phyloP scores from a whole-genome alignment of 2,329 filamentous ascomycete genomes.

The Lachnellula occidentalis region DNA sequence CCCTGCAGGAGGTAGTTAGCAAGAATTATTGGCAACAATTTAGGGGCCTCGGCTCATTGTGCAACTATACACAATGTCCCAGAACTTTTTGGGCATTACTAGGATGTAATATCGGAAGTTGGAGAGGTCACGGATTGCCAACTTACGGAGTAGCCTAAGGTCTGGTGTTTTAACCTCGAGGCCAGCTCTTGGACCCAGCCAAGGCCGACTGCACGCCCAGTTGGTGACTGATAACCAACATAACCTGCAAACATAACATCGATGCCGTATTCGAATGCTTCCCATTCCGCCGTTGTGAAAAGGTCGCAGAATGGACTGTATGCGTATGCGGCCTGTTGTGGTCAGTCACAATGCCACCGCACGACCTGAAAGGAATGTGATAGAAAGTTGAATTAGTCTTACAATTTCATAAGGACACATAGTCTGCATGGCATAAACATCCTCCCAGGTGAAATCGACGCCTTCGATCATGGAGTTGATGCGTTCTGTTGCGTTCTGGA shows the following conservation, averaged over 20 bases:
- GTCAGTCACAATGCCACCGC: conserved; percentile 8
- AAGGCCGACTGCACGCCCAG: conserved; percentile 61
- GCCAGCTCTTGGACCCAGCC: conserved; percentile 69
- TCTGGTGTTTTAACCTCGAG: conserved; percentile 64
- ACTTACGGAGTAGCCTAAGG: conserved; percentile 44
- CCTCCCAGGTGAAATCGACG: conserved; percentile 58
- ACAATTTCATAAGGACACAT: conserved; percentile 72
- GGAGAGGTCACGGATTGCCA: no score
- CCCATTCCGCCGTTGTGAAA: conserved; percentile 72
- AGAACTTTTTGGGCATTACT: no score
- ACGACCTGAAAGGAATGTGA: background rate
- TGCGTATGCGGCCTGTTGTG: conserved; percentile 57
- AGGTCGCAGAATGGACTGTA: conserved; percentile 69
- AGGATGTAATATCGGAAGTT: no score
- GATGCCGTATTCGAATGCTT: conserved; percentile 64
- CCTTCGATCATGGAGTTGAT: conserved; percentile 50
- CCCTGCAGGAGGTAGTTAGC: conserved; percentile 22
- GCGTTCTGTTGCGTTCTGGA: conserved; percentile 56
- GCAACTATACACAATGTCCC: no score
- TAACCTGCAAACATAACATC: conserved; percentile 61
- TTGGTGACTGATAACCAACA: conserved; percentile 25
- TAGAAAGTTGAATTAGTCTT: conserved; percentile 7
- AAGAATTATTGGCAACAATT: background rate
- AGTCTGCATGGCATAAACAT: conserved; percentile 63
- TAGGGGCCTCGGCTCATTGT: no score